Evolutionary conservation across 108 stramenopile species (phyloP).

Genomic region (Pseudonitzschia multiseries): DNA sequence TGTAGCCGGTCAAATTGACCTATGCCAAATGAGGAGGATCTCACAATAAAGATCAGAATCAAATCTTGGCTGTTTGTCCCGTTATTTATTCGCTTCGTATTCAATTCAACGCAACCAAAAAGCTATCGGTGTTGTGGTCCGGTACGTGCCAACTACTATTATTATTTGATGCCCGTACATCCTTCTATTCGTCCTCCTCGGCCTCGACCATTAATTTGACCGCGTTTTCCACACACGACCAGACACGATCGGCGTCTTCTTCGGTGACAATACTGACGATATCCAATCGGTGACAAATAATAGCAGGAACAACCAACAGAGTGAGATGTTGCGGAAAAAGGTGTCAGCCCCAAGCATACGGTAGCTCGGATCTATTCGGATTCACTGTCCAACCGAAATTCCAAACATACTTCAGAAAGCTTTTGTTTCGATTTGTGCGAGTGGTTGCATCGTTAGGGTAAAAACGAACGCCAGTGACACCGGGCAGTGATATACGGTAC

Average conservation of each 20-base stretch:
- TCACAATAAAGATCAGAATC: too few relatives aligned
- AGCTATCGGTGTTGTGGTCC: too few relatives aligned
- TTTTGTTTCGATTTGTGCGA: neutral
- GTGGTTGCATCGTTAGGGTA: neutral
- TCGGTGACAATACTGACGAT: constrained; percentile 42
- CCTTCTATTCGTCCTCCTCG: constrained; percentile 28
- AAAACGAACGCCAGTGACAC: neutral
- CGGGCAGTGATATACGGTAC: neutral
- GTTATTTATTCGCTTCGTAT: too few relatives aligned
- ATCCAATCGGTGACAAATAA: neutral
- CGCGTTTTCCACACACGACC: constrained; percentile 65
- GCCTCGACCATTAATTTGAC: constrained; percentile 50
- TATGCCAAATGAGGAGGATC: too few relatives aligned
- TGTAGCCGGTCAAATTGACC: too few relatives aligned
- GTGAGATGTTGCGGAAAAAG: neutral
- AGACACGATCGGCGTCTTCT: constrained; percentile 72
- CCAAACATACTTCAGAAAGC: constrained; percentile 9
- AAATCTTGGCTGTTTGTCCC: too few relatives aligned
- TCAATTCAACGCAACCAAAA: too few relatives aligned
- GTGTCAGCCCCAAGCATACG: too few relatives aligned
- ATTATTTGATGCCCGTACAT: neutral
- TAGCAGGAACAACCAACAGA: neutral
- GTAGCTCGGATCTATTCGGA: too few relatives aligned
- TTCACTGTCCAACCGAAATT: neutral
- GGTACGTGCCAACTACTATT: too few relatives aligned